phyloP scores from a whole-genome alignment of 2,329 filamentous ascomycete genomes.

The Xylariaceae sp. region DNA sequence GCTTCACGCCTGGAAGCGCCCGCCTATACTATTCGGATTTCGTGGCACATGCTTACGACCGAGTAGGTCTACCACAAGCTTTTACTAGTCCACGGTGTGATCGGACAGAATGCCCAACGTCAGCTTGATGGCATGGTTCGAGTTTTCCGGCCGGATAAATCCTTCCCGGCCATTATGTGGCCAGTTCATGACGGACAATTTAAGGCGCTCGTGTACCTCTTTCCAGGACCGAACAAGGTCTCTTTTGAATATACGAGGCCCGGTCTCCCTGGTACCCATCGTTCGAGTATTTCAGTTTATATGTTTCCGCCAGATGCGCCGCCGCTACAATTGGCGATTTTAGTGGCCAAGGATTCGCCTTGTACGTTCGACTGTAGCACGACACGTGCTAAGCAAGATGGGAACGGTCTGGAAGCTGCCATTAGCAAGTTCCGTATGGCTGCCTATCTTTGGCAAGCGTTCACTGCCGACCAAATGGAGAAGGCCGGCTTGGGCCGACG shows the following conservation, averaged over 20 bases:
- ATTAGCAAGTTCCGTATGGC: constrained; percentile 91
- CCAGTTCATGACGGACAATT: constrained; percentile 86
- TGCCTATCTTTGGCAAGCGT: constrained; percentile 94
- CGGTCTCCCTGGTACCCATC: constrained; percentile 65
- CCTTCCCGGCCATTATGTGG: constrained; percentile 78
- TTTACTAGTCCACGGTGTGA: constrained; percentile 73
- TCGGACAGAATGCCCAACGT: constrained; percentile 61
- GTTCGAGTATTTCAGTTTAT: constrained; percentile 76
- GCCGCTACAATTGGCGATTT: constrained; percentile 82
- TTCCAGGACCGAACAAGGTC: constrained; percentile 82
- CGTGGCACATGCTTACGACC: constrained; percentile 10
- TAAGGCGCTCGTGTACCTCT: constrained; percentile 86
- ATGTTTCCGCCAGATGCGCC: constrained; percentile 76
- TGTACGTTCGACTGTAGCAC: constrained; percentile 80
- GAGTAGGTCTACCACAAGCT: constrained; percentile 84
- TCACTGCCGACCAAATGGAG: constrained; percentile 94
- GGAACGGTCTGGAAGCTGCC: constrained; percentile 74
- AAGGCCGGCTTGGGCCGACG: constrained; percentile 81
- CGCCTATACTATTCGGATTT: neutral
- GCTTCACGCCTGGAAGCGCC: neutral
- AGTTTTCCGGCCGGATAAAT: constrained; percentile 77
- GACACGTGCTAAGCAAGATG: constrained; percentile 70
- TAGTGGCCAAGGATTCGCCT: constrained; percentile 83
- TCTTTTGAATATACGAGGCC: constrained; percentile 84
- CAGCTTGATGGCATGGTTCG: constrained; percentile 75